phyloP scores from a whole-genome alignment of 371 early-diverging fungal genomes.

The Mucor racemosus region DNA sequence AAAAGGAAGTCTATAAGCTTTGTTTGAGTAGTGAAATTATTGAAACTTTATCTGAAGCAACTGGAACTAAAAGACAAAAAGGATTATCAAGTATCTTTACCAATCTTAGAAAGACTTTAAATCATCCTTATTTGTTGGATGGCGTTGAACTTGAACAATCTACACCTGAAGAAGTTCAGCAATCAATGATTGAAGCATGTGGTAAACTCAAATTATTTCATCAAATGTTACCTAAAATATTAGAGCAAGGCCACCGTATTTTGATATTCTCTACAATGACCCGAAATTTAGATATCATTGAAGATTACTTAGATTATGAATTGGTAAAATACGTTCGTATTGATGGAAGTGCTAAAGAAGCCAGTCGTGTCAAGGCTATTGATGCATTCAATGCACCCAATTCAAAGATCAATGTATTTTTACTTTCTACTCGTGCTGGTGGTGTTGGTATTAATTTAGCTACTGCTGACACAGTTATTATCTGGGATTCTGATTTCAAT shows the following conservation, averaged over 20 bases:
- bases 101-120: conserved; percentile 75
- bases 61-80: conserved; percentile 30
- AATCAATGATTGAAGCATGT: conserved; percentile 64
- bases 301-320: conserved; percentile 70
- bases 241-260: conserved; percentile 64
- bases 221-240: conserved; percentile 66
- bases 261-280: conserved; percentile 82
- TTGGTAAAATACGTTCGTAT: conserved; percentile 69
- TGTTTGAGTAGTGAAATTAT: conserved; percentile 59
- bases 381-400: conserved; percentile 82
- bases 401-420: conserved; percentile 78
- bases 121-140: conserved; percentile 78
- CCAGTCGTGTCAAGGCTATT: conserved; percentile 75
- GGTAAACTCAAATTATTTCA: conserved; percentile 76
- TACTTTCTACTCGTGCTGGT: conserved; percentile 89
- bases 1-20: conserved; percentile 81
- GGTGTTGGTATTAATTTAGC: conserved; percentile 96
- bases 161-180: conserved; percentile 44
- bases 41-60: conserved; percentile 45
- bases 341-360: conserved; percentile 78
- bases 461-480: conserved; percentile 92
- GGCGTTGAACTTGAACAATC: conserved; percentile 49
- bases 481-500: conserved; percentile 95
- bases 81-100: conserved; percentile 57
- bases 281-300: conserved; percentile 63